These are phyloP conservation scores for Boeremia exigua DNA, from an alignment of 2,329 filamentous ascomycete species.

Conservation along the genomic window DNA sequence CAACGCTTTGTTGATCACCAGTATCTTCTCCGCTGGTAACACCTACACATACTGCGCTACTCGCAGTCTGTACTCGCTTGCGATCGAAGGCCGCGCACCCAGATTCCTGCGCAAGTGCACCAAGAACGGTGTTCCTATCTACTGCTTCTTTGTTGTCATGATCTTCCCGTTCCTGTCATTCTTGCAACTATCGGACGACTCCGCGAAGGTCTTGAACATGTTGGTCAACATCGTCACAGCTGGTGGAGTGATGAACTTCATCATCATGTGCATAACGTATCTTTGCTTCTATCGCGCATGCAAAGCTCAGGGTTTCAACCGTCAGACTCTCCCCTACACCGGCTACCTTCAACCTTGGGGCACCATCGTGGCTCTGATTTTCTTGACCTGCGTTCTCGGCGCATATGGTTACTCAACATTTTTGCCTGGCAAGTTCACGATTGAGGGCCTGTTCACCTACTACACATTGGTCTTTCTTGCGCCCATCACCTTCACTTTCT, in stretches of 20 bases:
- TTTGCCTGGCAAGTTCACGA: constrained; percentile 54
- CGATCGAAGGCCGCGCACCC: constrained; percentile 61
- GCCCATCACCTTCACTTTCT: constrained; percentile 61
- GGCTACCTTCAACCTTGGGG: constrained; percentile 59
- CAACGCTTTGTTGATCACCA: constrained; percentile 62
- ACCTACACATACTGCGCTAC: constrained; percentile 62
- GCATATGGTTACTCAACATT: constrained; percentile 63
- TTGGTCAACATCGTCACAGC: constrained; percentile 75
- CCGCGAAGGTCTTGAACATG: constrained; percentile 74
- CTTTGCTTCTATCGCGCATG: constrained; percentile 63
- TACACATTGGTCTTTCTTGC: constrained; percentile 62
- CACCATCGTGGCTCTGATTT: constrained; percentile 56
- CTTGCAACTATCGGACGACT: constrained; percentile 70
- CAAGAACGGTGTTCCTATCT: constrained; percentile 72
- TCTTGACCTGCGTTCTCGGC: constrained; percentile 59
- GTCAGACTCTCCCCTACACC: constrained; percentile 57
- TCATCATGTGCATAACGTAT: constrained; percentile 64
- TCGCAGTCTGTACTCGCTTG: constrained; percentile 60
- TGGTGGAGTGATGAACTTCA: constrained; percentile 60
- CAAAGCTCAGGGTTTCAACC: constrained; percentile 56
- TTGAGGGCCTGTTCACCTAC: constrained; percentile 60
- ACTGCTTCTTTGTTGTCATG: constrained; percentile 71
- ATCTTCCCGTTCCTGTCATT: constrained; percentile 74
- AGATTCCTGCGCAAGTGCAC: constrained; percentile 65
- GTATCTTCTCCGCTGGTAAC: constrained; percentile 63